Percentiles rank a stretch among this genome's conserved stretches.
Conservation (phyloP, 352 stramenopile species). For the Globisporangium canariense region DNA sequence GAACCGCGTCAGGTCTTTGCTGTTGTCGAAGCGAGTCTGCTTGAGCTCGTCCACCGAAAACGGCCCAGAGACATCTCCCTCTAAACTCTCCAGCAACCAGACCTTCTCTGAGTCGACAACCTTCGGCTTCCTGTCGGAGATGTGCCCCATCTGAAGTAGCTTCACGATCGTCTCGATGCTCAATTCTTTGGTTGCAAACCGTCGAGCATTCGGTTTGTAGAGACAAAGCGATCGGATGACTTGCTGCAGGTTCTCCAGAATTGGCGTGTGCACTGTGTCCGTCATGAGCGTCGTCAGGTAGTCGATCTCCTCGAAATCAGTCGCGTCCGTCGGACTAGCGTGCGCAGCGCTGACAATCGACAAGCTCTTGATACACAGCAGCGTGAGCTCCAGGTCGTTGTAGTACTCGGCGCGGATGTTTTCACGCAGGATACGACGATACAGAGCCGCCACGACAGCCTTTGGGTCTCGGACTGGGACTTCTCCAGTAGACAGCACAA, state of each 20-base stretch:
- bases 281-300: conserved; percentile 63
- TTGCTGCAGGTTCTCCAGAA: conserved; percentile 57
- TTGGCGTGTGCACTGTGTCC: conserved; percentile 53
- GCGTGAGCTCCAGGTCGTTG: conserved; percentile 55
- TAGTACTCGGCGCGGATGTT: conserved; percentile 67
- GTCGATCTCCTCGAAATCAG: conserved; percentile 66
- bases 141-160: conserved; percentile 66
- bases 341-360: conserved; percentile 58
- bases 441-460: conserved; percentile 51
- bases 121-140: conserved; percentile 27
- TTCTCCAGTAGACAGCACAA: conserved; percentile 43
- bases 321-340: conserved; percentile 26
- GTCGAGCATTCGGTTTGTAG: conserved; percentile 44
- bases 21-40: conserved; percentile 30
- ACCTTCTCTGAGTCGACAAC: conserved; percentile 30
- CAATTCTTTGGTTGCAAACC: conserved; percentile 38
- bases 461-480: conserved; percentile 54
- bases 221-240: conserved; percentile 55
- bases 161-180: conserved; percentile 48
- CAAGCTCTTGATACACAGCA: conserved; percentile 63
- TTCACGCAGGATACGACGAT: conserved; percentile 74
- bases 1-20: conserved; percentile 24
- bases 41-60: conserved; percentile 53
- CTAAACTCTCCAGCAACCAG: conserved; percentile 40
- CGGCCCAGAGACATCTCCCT: conserved; percentile 26